Percentiles rank a stretch among this genome's conserved stretches.
Evolutionary conservation across 2,329 filamentous ascomycete genomes (phyloP).

Genomic region (Cercospora zeae-maydis): DNA sequence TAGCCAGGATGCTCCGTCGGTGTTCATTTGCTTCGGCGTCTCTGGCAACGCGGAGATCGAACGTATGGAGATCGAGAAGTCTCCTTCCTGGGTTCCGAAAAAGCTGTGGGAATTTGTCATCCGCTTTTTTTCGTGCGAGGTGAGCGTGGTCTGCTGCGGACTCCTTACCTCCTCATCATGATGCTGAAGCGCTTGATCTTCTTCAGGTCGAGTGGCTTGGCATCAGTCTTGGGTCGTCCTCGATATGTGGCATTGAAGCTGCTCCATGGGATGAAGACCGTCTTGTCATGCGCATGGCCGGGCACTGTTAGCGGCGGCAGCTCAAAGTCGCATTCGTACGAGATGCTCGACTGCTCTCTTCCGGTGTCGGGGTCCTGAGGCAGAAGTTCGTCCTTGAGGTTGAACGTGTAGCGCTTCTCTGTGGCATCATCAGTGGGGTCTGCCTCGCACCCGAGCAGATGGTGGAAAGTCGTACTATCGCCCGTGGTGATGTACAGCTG

Average conservation of each 20-base stretch:
- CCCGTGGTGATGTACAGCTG: conserved; percentile 22
- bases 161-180: conserved; percentile 71
- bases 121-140: background rate
- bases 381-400: conserved; percentile 66
- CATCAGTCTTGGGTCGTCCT: conserved; percentile 61
- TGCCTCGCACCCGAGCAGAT: background rate
- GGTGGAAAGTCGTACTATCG: conserved; percentile 15
- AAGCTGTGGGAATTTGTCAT: conserved; percentile 52
- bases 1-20: background rate
- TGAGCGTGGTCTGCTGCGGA: background rate
- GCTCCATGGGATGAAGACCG: conserved; percentile 59
- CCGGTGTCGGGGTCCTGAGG: conserved; percentile 57
- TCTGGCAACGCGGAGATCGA: conserved; percentile 51
- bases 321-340: conserved; percentile 69
- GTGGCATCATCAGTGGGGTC: background rate
- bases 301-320: conserved; percentile 33
- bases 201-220: conserved; percentile 55
- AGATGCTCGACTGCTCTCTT: conserved; percentile 67
- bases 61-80: conserved; percentile 57
- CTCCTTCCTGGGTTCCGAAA: conserved; percentile 69
- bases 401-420: conserved; percentile 67
- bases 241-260: conserved; percentile 70
- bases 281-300: conserved; percentile 27
- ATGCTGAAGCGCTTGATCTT: conserved; percentile 65
- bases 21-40: conserved; percentile 15